phyloP scores from a whole-genome alignment of 2,329 filamentous ascomycete species.

The Ophiostoma montium region DNA sequence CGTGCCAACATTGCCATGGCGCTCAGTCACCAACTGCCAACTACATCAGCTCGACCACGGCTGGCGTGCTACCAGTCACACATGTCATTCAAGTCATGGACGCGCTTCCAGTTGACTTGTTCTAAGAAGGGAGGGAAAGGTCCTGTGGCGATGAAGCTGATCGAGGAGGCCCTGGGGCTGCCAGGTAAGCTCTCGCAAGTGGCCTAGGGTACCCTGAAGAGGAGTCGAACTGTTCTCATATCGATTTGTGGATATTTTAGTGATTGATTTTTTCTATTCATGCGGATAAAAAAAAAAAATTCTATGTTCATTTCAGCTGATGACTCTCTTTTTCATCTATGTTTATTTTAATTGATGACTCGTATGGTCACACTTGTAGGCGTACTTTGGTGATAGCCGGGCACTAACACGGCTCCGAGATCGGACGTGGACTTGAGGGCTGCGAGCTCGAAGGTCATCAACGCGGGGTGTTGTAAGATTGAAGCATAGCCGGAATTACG shows the following conservation, averaged over 20 bases:
- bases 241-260: too few species aligned
- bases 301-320: not conserved
- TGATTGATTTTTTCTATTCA: too few species aligned
- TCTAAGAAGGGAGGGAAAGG: constrained; percentile 65
- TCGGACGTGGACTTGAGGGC: constrained; percentile 3
- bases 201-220: constrained; percentile 20
- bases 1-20: too few species aligned
- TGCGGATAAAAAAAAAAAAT: not conserved
- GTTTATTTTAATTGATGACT: too few species aligned
- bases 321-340: not conserved
- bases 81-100: constrained; percentile 62
- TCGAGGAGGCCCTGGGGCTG: constrained; percentile 59
- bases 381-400: too few species aligned
- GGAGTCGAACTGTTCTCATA: not conserved
- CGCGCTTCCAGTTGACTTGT: constrained; percentile 46
- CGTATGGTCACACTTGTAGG: too few species aligned
- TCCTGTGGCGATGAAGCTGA: constrained; percentile 63
- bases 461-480: not conserved
- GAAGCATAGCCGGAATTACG: too few species aligned
- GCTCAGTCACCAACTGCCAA: constrained; percentile 2
- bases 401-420: constrained; percentile 9
- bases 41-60: constrained; percentile 53
- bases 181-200: constrained; percentile 39
- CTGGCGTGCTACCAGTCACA: constrained; percentile 71
- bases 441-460: not conserved